Evolutionary conservation across 225 moss, liverwort and hornwort species (phyloP).

Genomic region (Asterella californica): DNA sequence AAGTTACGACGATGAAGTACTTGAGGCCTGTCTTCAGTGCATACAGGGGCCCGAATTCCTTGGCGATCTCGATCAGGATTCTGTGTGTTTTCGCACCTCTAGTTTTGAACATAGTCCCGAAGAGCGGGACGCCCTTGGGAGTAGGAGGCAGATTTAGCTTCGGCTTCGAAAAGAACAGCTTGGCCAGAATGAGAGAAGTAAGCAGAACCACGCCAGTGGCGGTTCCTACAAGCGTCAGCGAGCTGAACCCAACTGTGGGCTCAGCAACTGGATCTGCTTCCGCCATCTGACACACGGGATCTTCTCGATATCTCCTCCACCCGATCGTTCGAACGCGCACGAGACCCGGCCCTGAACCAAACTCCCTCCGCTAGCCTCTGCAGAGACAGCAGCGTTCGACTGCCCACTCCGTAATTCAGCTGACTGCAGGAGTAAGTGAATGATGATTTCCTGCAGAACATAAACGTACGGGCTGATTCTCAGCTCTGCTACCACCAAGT

Average conservation of each 20-base stretch:
- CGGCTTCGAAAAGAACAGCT: conserved; percentile 20
- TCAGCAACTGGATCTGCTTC: conserved; percentile 1
- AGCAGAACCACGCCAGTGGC: conserved; percentile 16
- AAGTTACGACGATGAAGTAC: conserved; percentile 30
- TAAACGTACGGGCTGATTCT: too few species aligned
- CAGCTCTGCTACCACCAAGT: too few species aligned
- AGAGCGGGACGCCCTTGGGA: conserved; percentile 28
- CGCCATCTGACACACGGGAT: conserved; percentile 5
- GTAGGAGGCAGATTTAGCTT: conserved; percentile 27
- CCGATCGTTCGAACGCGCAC: neutral
- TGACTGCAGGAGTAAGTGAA: too few species aligned
- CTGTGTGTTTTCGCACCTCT: conserved; percentile 30
- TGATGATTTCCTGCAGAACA: too few species aligned
- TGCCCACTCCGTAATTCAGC: too few species aligned
- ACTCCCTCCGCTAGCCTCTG: neutral
- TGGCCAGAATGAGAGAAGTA: neutral
- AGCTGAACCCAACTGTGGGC: conserved; percentile 10
- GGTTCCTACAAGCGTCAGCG: neutral
- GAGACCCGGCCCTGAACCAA: neutral
- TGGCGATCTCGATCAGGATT: conserved; percentile 15
- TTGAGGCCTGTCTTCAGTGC: conserved; percentile 31
- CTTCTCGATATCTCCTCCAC: neutral
- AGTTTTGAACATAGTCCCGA: conserved; percentile 33
- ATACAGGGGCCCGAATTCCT: conserved; percentile 23
- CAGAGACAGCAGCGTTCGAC: too few species aligned